Conservation (phyloP, 495 filamentous ascomycete genomes). For the Penicillium subrubescens region DNA sequence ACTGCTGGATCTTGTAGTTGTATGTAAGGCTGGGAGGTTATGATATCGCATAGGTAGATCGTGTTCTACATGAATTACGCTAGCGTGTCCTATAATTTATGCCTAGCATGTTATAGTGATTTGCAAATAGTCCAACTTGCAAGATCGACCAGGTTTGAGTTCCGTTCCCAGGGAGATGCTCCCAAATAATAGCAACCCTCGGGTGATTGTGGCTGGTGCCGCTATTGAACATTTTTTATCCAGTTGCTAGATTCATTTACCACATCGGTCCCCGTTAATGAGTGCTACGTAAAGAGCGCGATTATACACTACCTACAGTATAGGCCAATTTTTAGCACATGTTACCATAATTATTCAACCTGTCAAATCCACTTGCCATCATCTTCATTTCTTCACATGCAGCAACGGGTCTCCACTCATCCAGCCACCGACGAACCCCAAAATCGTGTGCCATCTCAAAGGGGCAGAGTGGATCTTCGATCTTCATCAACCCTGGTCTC, state of each 20-base stretch:
- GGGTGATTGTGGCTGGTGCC: neutral
- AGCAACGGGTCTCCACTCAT: constrained; percentile 1
- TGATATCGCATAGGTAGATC: neutral
- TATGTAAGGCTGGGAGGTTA: neutral
- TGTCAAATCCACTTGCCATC: neutral
- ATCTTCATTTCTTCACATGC: constrained; percentile 5
- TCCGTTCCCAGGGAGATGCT: neutral
- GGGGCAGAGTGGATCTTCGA: neutral
- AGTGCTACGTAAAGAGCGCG: neutral
- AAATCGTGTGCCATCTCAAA: neutral
- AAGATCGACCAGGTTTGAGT: neutral
- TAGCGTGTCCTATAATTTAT: neutral
- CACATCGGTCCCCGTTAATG: neutral
- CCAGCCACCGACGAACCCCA: neutral
- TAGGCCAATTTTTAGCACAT: neutral
- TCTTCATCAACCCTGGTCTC: neutral
- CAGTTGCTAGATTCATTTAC: neutral
- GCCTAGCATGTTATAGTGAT: neutral
- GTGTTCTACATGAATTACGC: neutral
- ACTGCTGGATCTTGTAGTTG: too few relatives aligned
- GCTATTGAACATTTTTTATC: neutral
- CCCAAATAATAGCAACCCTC: neutral
- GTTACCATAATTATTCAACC: neutral
- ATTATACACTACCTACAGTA: neutral
- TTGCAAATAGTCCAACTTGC: neutral